Conservation (phyloP, 2,329 filamentous ascomycete species). For the Chalaropsis thielavioides region DNA sequence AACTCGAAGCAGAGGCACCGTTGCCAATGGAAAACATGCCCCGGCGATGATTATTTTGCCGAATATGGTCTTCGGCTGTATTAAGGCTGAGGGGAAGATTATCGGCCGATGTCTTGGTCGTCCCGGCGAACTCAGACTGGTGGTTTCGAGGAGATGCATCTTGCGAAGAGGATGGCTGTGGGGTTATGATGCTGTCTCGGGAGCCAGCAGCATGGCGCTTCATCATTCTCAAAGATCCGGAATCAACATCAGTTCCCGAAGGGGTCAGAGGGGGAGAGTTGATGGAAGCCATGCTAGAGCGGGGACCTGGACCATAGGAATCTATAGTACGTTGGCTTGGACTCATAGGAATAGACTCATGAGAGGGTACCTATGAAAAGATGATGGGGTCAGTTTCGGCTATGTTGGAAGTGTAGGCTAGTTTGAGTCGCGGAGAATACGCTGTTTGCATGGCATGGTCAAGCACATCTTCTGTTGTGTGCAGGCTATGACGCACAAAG, state of each 20-base stretch:
- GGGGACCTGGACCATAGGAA: conserved; percentile 2
- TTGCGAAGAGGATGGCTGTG: conserved; percentile 48
- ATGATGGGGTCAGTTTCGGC: conserved; percentile 1
- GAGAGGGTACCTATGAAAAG: conserved; percentile 11
- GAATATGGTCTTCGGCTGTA: conserved; percentile 7
- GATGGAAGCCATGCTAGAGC: conserved; percentile 46
- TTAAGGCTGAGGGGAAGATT: conserved; percentile 20
- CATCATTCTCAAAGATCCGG: conserved; percentile 4
- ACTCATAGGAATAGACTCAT: conserved; percentile 15
- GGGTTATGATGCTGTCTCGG: conserved; percentile 44
- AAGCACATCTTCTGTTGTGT: background rate
- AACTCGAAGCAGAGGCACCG: conserved; percentile 39
- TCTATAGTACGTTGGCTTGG: conserved; percentile 12
- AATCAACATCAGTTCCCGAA: conserved; percentile 47
- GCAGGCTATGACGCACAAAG: background rate
- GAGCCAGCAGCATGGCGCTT: conserved; percentile 16
- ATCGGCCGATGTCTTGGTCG: conserved; percentile 31
- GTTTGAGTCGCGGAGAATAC: background rate
- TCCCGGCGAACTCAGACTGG: conserved; percentile 28
- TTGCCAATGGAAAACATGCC: conserved; percentile 40
- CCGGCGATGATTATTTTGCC: conserved; percentile 32
- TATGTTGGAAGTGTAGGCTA: background rate
- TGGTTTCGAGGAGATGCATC: conserved; percentile 34
- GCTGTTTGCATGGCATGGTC: background rate
- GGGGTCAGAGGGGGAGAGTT: conserved; percentile 85